Base-by-base conservation (phyloP, 2,329 filamentous ascomycete genomes). In the Lecanicillium sp. region DNA sequence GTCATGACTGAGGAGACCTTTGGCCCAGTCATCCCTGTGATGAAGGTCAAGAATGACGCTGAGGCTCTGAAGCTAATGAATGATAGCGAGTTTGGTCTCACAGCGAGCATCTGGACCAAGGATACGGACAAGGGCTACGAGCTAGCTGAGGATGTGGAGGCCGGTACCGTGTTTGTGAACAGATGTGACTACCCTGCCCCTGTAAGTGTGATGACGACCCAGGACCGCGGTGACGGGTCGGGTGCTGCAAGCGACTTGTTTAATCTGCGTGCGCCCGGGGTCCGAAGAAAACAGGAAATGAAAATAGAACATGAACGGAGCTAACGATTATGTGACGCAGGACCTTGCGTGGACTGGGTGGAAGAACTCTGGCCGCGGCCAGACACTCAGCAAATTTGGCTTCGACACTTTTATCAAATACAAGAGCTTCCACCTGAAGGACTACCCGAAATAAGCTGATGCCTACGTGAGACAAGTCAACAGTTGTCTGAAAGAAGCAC, bases 41-140 rank as follows among this genome's bases (percentile, higher is more conserved):
- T 91, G 83, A 87, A 87, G 65, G 90, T 96, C 52, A 80, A 81
- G 61, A 73, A 73, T 56, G 91, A 96, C 60, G 78, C 78, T 15
- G 89, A 96, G 67, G 91, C 91, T 2, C 70, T 96, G 52, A 70
- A 74, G 56, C 70, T 91, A 43, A 96, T 97, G 90, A 96, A 96
- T 60, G 90, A 95, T 64, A 93, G 87, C 68, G 84, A 95, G 55
- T 95, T 95, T 62, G 91, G 91, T 5, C 75, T 97, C 52, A 96
- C 91, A 3, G 91, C 90, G n/a, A 95, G 89, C 60, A 90, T 97
- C 59, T 97, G 91, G 91, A 95, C 90, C 50, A 94, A 93, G 66
- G 89, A 97, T 61, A 80, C 83, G 2, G 74, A 72, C 38, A 83
- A 76, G 61, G 91, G 85, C 14, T 82, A 90, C 57, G 78, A 86